Evolutionary conservation across 1,284 basidiomycete genomes (phyloP).

Genomic region (Apiotrichum veenhuisii): DNA sequence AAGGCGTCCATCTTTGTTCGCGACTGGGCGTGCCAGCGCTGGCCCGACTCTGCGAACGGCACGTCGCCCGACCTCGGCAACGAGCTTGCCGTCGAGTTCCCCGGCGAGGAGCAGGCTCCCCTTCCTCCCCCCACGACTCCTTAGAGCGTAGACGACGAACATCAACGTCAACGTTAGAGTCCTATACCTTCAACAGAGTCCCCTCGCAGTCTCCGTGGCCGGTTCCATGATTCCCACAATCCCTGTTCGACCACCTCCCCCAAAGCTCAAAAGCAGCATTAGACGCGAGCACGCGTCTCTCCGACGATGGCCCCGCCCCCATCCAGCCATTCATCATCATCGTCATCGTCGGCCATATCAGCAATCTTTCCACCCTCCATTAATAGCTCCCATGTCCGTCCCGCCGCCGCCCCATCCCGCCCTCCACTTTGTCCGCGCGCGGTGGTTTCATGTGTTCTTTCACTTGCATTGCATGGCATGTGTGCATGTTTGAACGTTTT

Average conservation of each 20-base stretch:
- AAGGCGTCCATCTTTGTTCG: constrained; percentile 61
- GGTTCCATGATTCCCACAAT: neutral
- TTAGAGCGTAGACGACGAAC: neutral
- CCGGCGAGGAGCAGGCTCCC: constrained; percentile 8
- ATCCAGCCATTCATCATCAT: neutral
- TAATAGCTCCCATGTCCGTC: neutral
- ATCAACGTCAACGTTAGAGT: neutral
- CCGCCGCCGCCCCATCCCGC: neutral
- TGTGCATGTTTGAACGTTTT: constrained; percentile 10
- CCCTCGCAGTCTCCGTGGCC: neutral
- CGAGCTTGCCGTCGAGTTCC: constrained; percentile 25
- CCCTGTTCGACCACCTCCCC: neutral
- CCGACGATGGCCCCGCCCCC: neutral
- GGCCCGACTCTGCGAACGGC: constrained; percentile 30
- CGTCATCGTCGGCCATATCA: neutral
- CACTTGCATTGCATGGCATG: constrained; percentile 17
- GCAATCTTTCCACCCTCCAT: neutral
- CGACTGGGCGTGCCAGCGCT: constrained; percentile 50
- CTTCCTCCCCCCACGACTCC: constrained; percentile 2
- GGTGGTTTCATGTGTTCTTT: constrained; percentile 3
- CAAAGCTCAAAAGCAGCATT: neutral
- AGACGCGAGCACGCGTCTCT: no score
- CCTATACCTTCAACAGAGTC: neutral
- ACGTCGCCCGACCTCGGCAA: constrained; percentile 16
- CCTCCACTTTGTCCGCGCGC: neutral